Evolutionary conservation across 1,139 yeast species (phyloP).

Genomic region (Candida sanyaensis): DNA sequence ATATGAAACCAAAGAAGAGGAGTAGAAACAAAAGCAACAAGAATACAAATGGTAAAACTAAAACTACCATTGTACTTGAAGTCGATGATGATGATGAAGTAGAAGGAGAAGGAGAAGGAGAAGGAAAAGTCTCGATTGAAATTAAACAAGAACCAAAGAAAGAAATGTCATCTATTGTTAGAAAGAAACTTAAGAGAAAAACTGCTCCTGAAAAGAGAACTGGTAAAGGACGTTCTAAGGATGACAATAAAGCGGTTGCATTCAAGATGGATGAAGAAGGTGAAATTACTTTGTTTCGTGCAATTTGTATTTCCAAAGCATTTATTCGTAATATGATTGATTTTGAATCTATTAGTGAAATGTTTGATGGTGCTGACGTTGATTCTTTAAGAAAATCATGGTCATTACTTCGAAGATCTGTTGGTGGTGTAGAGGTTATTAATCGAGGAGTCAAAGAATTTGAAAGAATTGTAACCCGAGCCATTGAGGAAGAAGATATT

Average conservation of each 20-base stretch:
- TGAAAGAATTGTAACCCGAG: constrained; percentile 55
- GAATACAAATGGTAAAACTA: not conserved
- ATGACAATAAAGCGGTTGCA: not conserved
- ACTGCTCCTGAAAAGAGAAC: constrained; percentile 13
- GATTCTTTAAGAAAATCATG: constrained; percentile 56
- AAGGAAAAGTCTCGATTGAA: not conserved
- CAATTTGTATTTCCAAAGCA: constrained; percentile 65
- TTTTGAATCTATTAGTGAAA: constrained; percentile 55
- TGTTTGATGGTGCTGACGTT: constrained; percentile 39
- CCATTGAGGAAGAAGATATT: constrained; percentile 52
- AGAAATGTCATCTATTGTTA: constrained; percentile 23
- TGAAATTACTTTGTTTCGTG: constrained; percentile 51
- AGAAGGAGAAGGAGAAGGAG: too few relatives aligned
- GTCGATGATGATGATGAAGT: not conserved
- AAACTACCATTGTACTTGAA: too few relatives aligned
- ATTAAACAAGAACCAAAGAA: not conserved
- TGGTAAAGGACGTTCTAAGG: constrained; percentile 1
- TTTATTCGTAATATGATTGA: constrained; percentile 51
- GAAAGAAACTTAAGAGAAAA: constrained; percentile 22
- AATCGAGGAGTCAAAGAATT: constrained; percentile 56
- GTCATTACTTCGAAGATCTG: constrained; percentile 57
- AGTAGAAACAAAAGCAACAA: not conserved
- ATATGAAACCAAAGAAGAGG: constrained; percentile 14
- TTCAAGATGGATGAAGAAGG: constrained; percentile 44
- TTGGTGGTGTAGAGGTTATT: constrained; percentile 57